Evolutionary conservation across 1,284 basidiomycete genomes (phyloP).

Genomic region (Trichosporon asahii): DNA sequence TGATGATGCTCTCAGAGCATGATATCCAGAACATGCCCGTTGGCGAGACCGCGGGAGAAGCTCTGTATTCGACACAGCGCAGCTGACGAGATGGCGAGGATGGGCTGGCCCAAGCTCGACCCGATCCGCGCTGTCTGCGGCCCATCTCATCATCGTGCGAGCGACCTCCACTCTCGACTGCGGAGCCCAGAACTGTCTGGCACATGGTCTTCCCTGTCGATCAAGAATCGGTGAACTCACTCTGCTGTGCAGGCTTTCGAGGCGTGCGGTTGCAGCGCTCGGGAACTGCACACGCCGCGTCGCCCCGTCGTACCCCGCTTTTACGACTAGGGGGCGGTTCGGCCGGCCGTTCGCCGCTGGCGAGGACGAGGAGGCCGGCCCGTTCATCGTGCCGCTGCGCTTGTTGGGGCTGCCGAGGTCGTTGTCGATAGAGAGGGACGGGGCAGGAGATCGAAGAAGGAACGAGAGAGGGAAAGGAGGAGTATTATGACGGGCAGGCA

Average conservation of each 20-base stretch:
- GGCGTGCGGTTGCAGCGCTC: slow-evolving; percentile 70
- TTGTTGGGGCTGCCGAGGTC: not conserved
- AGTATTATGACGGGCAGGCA: not conserved
- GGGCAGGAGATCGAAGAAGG: not conserved
- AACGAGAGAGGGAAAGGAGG: not conserved
- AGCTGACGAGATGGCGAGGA: not conserved
- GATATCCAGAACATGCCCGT: no score
- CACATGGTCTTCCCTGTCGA: not conserved
- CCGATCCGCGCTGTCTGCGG: not conserved
- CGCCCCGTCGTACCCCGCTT: slow-evolving; percentile 70
- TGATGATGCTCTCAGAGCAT: not conserved
- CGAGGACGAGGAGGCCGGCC: not conserved
- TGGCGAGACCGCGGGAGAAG: not conserved
- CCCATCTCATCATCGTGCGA: not conserved
- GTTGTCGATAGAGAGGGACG: not conserved
- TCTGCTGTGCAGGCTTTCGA: slow-evolving; percentile 65
- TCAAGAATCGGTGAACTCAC: slow-evolving; percentile 52
- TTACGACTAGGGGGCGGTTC: slow-evolving; percentile 67
- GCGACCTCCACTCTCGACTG: not conserved
- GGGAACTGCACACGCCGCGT: slow-evolving; percentile 71
- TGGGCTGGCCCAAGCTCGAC: not conserved
- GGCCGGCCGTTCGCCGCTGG: slow-evolving; percentile 49
- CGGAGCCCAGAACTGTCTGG: not conserved
- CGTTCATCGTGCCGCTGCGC: not conserved
- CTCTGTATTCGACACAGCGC: not conserved